Evolutionary conservation across 148 eudicot genomes (phyloP).

Genomic region (Talinum fruticosum): DNA sequence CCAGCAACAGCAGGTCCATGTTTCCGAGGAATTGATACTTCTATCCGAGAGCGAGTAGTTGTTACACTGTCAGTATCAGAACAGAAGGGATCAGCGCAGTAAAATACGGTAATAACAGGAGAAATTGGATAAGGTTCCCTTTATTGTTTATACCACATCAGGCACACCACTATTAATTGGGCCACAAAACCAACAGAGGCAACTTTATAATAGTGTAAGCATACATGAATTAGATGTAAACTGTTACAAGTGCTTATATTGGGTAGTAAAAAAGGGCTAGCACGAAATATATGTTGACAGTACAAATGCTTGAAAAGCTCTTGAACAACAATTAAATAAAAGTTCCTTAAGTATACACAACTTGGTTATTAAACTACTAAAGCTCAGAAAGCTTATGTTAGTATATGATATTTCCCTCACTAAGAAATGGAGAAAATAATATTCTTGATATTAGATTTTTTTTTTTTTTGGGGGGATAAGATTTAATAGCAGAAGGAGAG

Average conservation of each 20-base stretch:
- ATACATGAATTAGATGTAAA: neutral
- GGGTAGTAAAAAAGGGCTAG: neutral
- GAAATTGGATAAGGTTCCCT: neutral
- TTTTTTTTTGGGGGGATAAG: too few relatives aligned
- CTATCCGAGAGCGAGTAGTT: slow-evolving; percentile 77
- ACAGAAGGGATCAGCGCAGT: slow-evolving; percentile 4
- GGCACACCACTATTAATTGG: neutral
- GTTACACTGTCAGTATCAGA: slow-evolving; percentile 57
- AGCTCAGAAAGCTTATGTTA: neutral
- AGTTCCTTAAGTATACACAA: neutral
- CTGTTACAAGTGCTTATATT: neutral
- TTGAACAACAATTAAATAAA: neutral
- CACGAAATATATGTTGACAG: neutral
- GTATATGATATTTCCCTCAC: neutral
- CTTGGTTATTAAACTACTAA: neutral
- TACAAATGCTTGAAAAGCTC: neutral
- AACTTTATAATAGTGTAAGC: neutral
- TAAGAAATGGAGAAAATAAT: neutral
- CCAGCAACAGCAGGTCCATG: slow-evolving; percentile 98
- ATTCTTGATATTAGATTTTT: neutral
- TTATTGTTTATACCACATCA: neutral
- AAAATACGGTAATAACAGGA: neutral
- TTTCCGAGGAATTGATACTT: slow-evolving; percentile 90
- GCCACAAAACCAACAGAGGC: neutral
- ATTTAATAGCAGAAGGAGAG: neutral